Conservation (phyloP, 1,139 yeast species). For the Saccharomyces hybrid region DNA sequence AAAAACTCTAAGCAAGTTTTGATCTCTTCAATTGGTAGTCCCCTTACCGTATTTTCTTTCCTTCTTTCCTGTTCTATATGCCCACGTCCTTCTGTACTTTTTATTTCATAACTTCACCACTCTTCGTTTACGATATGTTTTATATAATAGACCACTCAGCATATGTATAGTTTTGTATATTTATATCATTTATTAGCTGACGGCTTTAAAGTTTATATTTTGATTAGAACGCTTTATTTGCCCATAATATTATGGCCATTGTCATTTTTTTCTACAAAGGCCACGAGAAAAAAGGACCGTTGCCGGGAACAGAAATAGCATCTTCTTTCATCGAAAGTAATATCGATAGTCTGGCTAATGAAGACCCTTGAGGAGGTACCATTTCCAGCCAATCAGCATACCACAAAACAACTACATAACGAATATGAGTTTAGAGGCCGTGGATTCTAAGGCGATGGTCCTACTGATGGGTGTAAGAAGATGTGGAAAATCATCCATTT, state of each 20-base stretch:
- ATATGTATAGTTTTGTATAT: slow-evolving; percentile 1
- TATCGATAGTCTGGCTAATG: not conserved
- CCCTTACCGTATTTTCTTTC: not conserved
- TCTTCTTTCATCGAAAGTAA: not conserved
- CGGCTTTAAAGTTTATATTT: not conserved
- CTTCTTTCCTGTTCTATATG: not conserved
- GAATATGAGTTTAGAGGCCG: slow-evolving; percentile 9
- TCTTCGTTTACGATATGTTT: not conserved
- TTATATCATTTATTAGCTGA: not conserved
- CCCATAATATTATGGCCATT: not conserved
- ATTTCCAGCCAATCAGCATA: not conserved
- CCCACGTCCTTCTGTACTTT: not conserved
- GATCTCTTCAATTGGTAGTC: not conserved
- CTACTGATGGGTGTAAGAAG: slow-evolving; percentile 78
- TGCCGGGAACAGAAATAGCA: not conserved
- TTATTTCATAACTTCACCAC: not conserved
- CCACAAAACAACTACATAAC: slow-evolving; percentile 22
- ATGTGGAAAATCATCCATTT: slow-evolving; percentile 81
- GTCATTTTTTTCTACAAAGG: not conserved
- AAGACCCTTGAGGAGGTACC: too few species aligned
- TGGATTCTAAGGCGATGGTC: slow-evolving; percentile 59
- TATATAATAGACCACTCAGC: slow-evolving; percentile 1
- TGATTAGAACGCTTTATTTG: not conserved
- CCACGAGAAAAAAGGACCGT: not conserved
- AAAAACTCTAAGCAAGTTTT: not conserved